phyloP scores from a whole-genome alignment of 164 flowering plant genomes.

The Vitis riparia region DNA sequence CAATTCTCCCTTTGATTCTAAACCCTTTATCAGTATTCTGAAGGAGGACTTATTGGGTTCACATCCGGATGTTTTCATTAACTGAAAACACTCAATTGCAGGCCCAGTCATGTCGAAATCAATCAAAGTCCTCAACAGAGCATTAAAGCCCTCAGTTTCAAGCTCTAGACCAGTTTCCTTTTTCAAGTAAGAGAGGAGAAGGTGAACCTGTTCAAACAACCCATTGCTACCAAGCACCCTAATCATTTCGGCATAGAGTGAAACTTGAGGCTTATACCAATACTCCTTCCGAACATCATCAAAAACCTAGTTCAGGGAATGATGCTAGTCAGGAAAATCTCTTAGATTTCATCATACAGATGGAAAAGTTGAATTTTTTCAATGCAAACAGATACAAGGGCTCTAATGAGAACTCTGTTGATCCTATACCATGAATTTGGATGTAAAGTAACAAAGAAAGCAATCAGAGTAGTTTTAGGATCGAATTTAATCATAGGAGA shows the following conservation, averaged over 20 bases:
- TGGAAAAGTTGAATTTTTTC: too few species aligned
- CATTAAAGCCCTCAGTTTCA: slow-evolving; percentile 53
- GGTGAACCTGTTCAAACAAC: slow-evolving; percentile 43
- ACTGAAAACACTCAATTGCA: slow-evolving; percentile 55
- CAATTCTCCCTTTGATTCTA: slow-evolving; percentile 50
- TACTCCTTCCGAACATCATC: slow-evolving; percentile 60
- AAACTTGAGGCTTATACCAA: slow-evolving; percentile 74
- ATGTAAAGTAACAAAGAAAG: neutral
- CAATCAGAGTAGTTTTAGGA: neutral
- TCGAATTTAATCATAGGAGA: too few species aligned
- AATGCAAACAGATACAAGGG: too few species aligned
- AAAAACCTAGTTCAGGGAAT: slow-evolving; percentile 48
- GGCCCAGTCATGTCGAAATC: slow-evolving; percentile 23
- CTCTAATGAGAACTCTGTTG: too few species aligned
- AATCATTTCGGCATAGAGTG: slow-evolving; percentile 58
- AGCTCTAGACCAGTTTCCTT: slow-evolving; percentile 41
- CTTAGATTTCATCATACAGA: too few species aligned
- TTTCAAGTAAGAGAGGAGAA: slow-evolving; percentile 39
- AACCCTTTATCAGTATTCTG: slow-evolving; percentile 53
- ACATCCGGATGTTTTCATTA: slow-evolving; percentile 56
- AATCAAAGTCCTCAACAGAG: slow-evolving; percentile 46
- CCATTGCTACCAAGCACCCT: slow-evolving; percentile 50
- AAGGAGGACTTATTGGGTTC: slow-evolving; percentile 66
- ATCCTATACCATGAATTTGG: neutral
- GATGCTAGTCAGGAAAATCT: neutral